Evolutionary conservation across 192 early-diverging fungal genomes (phyloP).

Genomic region (Umbelopsis sp.): DNA sequence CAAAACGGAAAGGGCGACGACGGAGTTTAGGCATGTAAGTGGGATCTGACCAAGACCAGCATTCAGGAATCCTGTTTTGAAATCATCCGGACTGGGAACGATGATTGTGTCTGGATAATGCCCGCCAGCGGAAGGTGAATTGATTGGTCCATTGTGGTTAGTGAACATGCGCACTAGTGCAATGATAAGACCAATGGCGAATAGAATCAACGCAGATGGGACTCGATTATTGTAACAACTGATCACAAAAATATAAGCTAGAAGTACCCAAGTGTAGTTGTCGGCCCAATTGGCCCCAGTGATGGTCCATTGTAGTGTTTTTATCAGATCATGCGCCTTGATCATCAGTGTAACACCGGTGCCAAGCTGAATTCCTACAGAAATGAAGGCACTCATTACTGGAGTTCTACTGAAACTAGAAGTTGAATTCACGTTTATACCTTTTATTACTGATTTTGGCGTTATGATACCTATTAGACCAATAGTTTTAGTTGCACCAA

Average conservation of each 20-base stretch:
- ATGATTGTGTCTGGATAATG: conserved; percentile 58
- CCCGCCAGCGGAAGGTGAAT: conserved; percentile 46
- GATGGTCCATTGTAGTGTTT: conserved; percentile 55
- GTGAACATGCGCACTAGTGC: conserved; percentile 59
- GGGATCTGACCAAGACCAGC: conserved; percentile 88
- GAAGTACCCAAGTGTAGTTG: conserved; percentile 72
- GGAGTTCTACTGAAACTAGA: background rate
- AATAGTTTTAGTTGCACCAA: conserved; percentile 73
- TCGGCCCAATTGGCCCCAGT: conserved; percentile 63
- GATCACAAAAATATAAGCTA: conserved; percentile 71
- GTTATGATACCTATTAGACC: conserved; percentile 67
- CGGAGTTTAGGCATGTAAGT: conserved; percentile 85
- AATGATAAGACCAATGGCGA: conserved; percentile 68
- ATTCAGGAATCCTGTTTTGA: conserved; percentile 72
- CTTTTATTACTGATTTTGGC: conserved; percentile 73
- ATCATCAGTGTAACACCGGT: conserved; percentile 70
- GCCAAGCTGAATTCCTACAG: conserved; percentile 66
- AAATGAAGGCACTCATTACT: background rate
- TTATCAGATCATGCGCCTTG: conserved; percentile 66
- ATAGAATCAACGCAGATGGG: conserved; percentile 73
- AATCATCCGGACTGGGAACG: conserved; percentile 65
- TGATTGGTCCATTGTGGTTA: conserved; percentile 24
- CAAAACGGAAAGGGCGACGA: conserved; percentile 74
- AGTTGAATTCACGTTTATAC: conserved; percentile 25
- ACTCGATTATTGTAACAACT: conserved; percentile 64